Percentiles rank a stretch among this genome's conserved stretches.
Evolutionary conservation across 352 stramenopile genomes (phyloP).

Genomic region (Pythium myriotylum): DNA sequence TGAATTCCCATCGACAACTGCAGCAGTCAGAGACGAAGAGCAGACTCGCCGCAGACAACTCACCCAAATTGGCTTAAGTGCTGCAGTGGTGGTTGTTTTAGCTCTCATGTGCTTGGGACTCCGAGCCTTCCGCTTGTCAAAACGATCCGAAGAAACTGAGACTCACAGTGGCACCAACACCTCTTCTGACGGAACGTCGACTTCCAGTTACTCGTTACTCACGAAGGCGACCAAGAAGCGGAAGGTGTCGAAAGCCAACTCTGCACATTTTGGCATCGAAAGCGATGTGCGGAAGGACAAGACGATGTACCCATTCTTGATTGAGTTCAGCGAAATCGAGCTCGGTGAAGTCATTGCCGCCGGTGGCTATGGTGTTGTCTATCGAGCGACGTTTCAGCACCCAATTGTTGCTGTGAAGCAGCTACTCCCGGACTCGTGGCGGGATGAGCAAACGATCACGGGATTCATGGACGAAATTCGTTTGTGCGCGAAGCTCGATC

Average conservation of each 20-base stretch:
- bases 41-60: no score
- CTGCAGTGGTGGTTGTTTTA: no score
- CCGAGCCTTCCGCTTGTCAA: no score
- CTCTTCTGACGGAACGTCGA: no score
- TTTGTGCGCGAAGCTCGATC: neutral
- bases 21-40: no score
- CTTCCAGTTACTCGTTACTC: no score
- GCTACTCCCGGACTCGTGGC: neutral
- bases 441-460: neutral
- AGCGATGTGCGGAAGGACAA: neutral
- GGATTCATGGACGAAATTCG: constrained; percentile 1
- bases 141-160: no score
- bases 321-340: neutral
- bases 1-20: no score
- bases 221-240: no score
- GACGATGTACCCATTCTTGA: neutral
- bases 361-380: neutral
- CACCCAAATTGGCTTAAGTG: no score
- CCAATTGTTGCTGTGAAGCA: neutral
- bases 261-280: neutral
- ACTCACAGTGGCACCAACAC: no score
- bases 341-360: neutral
- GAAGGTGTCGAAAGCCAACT: neutral
- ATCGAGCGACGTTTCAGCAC: neutral
- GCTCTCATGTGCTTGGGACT: no score